Percentiles rank a stretch among this genome's conserved stretches.
Conservation (phyloP, 441 rosid genomes). For the California macrophylla region DNA sequence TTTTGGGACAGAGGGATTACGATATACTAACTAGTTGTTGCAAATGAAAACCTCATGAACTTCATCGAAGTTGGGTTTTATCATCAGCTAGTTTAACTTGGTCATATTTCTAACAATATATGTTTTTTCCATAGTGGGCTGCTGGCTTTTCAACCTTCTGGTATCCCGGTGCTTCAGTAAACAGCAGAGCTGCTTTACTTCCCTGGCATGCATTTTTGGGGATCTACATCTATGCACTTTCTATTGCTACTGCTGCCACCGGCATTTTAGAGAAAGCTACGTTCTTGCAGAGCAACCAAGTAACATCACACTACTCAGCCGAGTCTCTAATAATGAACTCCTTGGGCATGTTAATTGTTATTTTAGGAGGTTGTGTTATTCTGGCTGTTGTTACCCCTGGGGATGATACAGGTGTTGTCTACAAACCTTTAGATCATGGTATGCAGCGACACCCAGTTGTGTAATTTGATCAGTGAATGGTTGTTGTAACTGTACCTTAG, state of each 20-base stretch:
- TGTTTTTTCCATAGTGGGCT: background rate
- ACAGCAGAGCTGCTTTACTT: conserved; percentile 1
- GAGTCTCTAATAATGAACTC: background rate
- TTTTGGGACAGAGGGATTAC: no score
- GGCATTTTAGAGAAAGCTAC: conserved; percentile 5
- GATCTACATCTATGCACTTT: background rate
- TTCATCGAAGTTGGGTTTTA: background rate
- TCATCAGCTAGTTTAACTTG: background rate
- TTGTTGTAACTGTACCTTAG: background rate
- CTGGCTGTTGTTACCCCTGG: background rate
- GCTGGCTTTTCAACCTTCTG: background rate
- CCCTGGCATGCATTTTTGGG: conserved; percentile 1
- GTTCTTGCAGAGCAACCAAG: conserved; percentile 1
- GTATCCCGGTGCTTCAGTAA: background rate
- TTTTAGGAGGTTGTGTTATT: background rate
- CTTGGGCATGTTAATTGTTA: background rate
- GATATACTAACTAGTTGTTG: no score
- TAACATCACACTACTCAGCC: background rate
- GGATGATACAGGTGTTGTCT: background rate
- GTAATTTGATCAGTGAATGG: background rate
- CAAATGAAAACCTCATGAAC: no score
- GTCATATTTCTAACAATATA: background rate
- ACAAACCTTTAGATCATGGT: background rate
- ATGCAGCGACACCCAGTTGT: background rate
- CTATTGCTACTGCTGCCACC: background rate